phyloP scores from a whole-genome alignment of 2,329 filamentous ascomycete species.

The Aspergillus thermomutatus region DNA sequence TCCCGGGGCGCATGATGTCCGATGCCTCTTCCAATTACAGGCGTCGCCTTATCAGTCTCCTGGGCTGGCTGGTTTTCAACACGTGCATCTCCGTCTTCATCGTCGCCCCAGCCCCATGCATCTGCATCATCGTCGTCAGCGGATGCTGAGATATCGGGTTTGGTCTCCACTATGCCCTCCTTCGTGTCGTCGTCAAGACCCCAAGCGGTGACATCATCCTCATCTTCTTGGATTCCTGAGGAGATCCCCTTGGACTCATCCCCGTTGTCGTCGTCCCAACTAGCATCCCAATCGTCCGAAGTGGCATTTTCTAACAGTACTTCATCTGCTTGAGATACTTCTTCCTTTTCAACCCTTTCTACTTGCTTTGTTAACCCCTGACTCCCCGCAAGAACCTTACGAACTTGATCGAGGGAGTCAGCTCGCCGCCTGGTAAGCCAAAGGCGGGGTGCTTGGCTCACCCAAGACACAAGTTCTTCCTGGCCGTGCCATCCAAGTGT shows the following conservation, averaged over 20 bases:
- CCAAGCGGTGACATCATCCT: slow-evolving; percentile 50
- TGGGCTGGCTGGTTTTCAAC: slow-evolving; percentile 20
- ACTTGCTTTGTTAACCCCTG: slow-evolving; percentile 67
- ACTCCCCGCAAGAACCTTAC: slow-evolving; percentile 64
- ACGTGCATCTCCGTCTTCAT: slow-evolving; percentile 43
- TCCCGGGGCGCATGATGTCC: slow-evolving; percentile 48
- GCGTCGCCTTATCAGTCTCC: slow-evolving; percentile 14
- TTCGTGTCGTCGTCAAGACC: slow-evolving; percentile 46
- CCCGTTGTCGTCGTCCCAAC: slow-evolving; percentile 71
- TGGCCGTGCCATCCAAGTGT: slow-evolving; percentile 60
- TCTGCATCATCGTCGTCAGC: slow-evolving; percentile 48
- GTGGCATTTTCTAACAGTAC: slow-evolving; percentile 57
- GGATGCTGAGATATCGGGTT: slow-evolving; percentile 9
- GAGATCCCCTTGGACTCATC: slow-evolving; percentile 24
- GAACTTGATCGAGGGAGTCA: slow-evolving; percentile 69
- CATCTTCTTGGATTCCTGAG: slow-evolving; percentile 29
- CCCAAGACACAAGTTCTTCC: slow-evolving; percentile 71
- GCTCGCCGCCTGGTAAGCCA: slow-evolving; percentile 87
- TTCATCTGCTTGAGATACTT: slow-evolving; percentile 67
- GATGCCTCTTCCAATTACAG: slow-evolving; percentile 20
- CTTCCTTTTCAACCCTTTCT: slow-evolving; percentile 80
- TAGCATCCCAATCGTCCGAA: slow-evolving; percentile 68
- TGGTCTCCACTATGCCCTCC: slow-evolving; percentile 17
- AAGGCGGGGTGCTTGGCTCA: slow-evolving; percentile 70
- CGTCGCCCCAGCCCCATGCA: slow-evolving; percentile 85